A percentile compares a stretch with the other conserved stretches of the same genome.
These are phyloP conservation scores for Pythium sp. DNA, from an alignment of 352 stramenopile species.

Conservation along the genomic window DNA sequence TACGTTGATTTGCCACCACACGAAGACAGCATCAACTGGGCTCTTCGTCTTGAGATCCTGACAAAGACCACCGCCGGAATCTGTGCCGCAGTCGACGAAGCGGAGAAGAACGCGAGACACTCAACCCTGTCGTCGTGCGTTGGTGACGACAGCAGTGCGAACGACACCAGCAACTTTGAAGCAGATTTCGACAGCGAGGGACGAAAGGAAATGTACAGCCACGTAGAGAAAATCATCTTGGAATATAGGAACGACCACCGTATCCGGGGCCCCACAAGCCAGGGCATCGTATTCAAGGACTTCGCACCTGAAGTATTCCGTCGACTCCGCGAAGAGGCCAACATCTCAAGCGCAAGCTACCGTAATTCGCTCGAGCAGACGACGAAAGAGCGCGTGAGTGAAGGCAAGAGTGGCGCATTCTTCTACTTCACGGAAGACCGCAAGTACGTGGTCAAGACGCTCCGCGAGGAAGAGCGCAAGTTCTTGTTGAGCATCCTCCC, in stretches of 20 bases:
- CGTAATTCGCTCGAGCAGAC: slow-evolving; percentile 66
- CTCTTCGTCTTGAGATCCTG: slow-evolving; percentile 81
- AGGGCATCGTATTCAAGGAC: slow-evolving; percentile 77
- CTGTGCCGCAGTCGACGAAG: slow-evolving; percentile 65
- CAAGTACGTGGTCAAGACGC: slow-evolving; percentile 84
- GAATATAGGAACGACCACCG: slow-evolving; percentile 61
- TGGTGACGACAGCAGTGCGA: not conserved
- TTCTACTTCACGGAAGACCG: slow-evolving; percentile 84
- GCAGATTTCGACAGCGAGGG: slow-evolving; percentile 41
- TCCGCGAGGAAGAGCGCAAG: slow-evolving; percentile 70
- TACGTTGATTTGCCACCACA: slow-evolving; percentile 58
- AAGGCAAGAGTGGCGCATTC: slow-evolving; percentile 80
- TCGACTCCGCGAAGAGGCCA: slow-evolving; percentile 55
- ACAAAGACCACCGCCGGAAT: slow-evolving; percentile 86
- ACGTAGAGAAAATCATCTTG: slow-evolving; percentile 74
- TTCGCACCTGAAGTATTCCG: slow-evolving; percentile 81
- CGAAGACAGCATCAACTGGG: slow-evolving; percentile 87
- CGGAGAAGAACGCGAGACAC: slow-evolving; percentile 53
- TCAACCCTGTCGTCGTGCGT: slow-evolving; percentile 28
- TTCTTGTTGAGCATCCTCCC: slow-evolving; percentile 74
- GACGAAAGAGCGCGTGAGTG: slow-evolving; percentile 75
- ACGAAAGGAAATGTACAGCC: slow-evolving; percentile 66
- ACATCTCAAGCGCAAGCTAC: slow-evolving; percentile 63
- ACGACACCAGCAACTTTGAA: slow-evolving; percentile 1
- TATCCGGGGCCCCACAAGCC: slow-evolving; percentile 30